Evolutionary conservation across 208 protist genomes (phyloP).

Genomic region (Trypanosoma cruzi): DNA sequence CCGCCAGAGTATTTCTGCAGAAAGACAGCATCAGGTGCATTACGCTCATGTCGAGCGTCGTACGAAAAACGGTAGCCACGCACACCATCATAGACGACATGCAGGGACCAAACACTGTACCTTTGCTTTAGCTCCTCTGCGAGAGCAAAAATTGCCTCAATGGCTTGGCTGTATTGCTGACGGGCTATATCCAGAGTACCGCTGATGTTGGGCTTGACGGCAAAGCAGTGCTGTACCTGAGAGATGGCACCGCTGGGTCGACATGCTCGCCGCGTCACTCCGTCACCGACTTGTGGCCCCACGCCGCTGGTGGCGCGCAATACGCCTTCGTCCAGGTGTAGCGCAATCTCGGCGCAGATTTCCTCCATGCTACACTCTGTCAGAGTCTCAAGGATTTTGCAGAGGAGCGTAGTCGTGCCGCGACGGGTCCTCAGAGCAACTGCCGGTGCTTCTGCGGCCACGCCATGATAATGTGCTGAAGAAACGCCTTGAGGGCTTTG

Average conservation of each 20-base stretch:
- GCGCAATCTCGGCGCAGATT: constrained; percentile 34
- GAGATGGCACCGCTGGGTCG: constrained; percentile 22
- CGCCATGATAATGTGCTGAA: too few relatives aligned
- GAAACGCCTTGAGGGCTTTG: not conserved
- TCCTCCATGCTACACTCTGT: constrained; percentile 41
- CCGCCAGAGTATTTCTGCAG: constrained; percentile 74
- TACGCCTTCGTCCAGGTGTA: constrained; percentile 46
- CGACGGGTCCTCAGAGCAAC: not conserved
- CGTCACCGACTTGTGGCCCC: constrained; percentile 3
- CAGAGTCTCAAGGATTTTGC: constrained; percentile 46
- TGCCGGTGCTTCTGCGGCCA: too few relatives aligned
- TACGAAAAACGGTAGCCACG: constrained; percentile 75
- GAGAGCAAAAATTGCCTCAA: constrained; percentile 59
- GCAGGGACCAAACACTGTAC: constrained; percentile 54
- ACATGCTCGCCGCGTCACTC: not conserved
- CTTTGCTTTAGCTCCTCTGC: constrained; percentile 37
- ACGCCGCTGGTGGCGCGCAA: constrained; percentile 14
- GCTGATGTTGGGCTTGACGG: constrained; percentile 45
- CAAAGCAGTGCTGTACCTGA: constrained; percentile 72
- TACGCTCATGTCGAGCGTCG: constrained; percentile 47
- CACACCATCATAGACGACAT: constrained; percentile 52
- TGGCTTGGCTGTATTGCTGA: constrained; percentile 48
- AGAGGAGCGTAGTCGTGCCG: constrained; percentile 39
- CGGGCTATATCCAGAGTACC: constrained; percentile 71
- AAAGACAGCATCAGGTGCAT: constrained; percentile 54